Evolutionary conservation across 192 early-diverging fungal genomes (phyloP), one percentile per base, ranked within the genome.

Genomic region (Gamsiella multidivaricata): DNA sequence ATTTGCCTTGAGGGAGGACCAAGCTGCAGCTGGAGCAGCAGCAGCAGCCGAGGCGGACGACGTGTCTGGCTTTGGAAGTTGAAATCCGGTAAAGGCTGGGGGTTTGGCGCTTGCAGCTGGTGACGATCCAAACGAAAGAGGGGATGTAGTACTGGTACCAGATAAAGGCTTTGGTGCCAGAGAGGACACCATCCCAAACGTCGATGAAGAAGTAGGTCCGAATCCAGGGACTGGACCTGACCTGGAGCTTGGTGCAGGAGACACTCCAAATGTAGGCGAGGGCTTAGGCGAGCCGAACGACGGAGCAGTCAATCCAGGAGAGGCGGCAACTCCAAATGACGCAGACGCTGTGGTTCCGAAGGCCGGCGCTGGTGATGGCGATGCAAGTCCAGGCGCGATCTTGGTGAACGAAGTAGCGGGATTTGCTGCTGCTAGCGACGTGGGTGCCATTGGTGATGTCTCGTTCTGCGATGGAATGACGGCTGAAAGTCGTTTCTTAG

Each of bases 401-500:
- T 20, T 47, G 14, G 42, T 25, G 17, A 25, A 29, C 12, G 25
- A 22, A 4, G 33, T 33, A 2, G 61, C 9, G 2, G 37, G 28
- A 5, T 25, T 25, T 26, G 42, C 20, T 8, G 33, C 3, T 14
- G 15, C 42, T 0, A 31, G 39, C 14, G 61, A 34, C 3, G 49
- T 47, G 29, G 65, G 14, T 17, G 58, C 45, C 15, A 51, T 28
- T 18, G 15, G 26, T 20, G 46, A 14, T 9, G 17, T 14, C 22
- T 57, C 74, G 10, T 6, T 34, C 14, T 53, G 71, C 6, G 63
- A n/a, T 29, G 62, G 26, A 32, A 55, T 31, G 8, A 43, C 39
- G 11, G 71, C 51, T 20, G 64, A 58, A 25, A 66, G 63, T 6
- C 61, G 57, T 37, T 78, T 78, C 49, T 69, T 78, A 3, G 60